These are phyloP conservation scores for Ophiostoma novo-ulmi DNA, from an alignment of 2,329 filamentous ascomycete species.

Conservation along the genomic window DNA sequence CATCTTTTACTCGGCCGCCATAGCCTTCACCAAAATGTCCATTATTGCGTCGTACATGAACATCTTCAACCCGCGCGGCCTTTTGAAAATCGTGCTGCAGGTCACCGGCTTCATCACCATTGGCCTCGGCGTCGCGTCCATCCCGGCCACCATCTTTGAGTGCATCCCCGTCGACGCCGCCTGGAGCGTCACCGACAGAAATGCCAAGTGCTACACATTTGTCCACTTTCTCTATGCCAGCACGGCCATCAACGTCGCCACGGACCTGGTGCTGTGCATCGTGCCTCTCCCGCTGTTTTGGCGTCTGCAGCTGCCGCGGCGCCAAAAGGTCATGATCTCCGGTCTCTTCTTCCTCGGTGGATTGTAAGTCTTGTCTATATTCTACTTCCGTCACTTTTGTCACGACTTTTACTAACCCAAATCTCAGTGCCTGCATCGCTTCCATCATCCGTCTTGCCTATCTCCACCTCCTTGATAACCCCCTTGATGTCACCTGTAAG, in stretches of 20 bases:
- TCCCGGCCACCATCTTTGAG: slow-evolving; percentile 32
- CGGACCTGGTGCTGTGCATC: slow-evolving; percentile 32
- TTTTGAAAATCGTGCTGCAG: slow-evolving; percentile 32
- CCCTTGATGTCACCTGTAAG: slow-evolving; percentile 33
- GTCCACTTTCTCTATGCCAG: slow-evolving; percentile 31
- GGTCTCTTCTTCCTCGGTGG: slow-evolving; percentile 32
- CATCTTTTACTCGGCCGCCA: slow-evolving; percentile 31
- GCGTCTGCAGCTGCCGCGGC: slow-evolving; percentile 30
- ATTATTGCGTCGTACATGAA: slow-evolving; percentile 33
- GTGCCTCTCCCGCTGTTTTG: slow-evolving; percentile 33
- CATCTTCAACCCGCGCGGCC: slow-evolving; percentile 33
- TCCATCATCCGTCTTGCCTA: slow-evolving; percentile 30
- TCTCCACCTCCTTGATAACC: slow-evolving; percentile 28
- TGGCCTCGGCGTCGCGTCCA: slow-evolving; percentile 29
- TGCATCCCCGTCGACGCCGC: slow-evolving; percentile 31
- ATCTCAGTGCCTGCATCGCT: slow-evolving; percentile 31
- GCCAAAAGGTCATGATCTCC: slow-evolving; percentile 31
- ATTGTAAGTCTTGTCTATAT: slow-evolving; percentile 28
- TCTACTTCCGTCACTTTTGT: too few species aligned
- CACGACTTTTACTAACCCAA: not conserved
- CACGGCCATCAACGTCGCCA: slow-evolving; percentile 32
- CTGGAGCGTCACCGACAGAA: slow-evolving; percentile 30
- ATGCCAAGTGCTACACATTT: slow-evolving; percentile 31
- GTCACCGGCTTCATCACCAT: slow-evolving; percentile 33
- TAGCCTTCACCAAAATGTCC: slow-evolving; percentile 33